These are phyloP conservation scores for Jaapia argillacea DNA, from an alignment of 768 basidiomycete species.

Conservation along the genomic window DNA sequence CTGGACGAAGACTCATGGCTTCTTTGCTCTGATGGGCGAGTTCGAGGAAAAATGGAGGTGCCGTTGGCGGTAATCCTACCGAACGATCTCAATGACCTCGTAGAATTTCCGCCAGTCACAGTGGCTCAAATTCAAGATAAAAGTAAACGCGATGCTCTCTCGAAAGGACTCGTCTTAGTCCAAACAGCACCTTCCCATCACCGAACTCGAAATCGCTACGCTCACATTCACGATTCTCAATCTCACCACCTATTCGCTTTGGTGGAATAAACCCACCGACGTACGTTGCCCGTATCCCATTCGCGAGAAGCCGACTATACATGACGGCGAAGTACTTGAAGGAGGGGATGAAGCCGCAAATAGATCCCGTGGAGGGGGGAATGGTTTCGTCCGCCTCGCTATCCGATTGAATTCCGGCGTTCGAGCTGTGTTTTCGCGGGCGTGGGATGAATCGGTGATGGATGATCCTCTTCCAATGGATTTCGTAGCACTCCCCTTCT, in stretches of 20 bases:
- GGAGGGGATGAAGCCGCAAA: neutral
- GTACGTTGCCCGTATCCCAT: conserved; percentile 8
- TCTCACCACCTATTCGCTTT: conserved; percentile 18
- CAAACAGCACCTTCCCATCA: conserved; percentile 5
- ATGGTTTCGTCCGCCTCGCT: neutral
- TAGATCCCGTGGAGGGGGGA: neutral
- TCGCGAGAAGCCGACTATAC: neutral
- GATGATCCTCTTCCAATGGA: neutral
- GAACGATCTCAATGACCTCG: neutral
- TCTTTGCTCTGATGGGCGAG: conserved; percentile 4
- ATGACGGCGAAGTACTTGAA: neutral
- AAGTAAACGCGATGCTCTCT: neutral
- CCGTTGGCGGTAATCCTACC: neutral
- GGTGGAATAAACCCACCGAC: conserved; percentile 27
- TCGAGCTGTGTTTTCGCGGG: neutral
- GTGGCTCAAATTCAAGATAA: neutral
- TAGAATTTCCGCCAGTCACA: neutral
- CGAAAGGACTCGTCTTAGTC: neutral
- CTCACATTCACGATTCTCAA: conserved; percentile 13
- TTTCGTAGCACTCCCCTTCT: neutral
- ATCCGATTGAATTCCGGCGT: neutral
- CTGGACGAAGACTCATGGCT: conserved; percentile 4
- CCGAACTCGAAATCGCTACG: conserved; percentile 12
- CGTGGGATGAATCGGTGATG: neutral
- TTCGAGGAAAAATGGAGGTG: neutral